phyloP scores from a whole-genome alignment of 164 flowering plant species.

The Vitis cinerea region DNA sequence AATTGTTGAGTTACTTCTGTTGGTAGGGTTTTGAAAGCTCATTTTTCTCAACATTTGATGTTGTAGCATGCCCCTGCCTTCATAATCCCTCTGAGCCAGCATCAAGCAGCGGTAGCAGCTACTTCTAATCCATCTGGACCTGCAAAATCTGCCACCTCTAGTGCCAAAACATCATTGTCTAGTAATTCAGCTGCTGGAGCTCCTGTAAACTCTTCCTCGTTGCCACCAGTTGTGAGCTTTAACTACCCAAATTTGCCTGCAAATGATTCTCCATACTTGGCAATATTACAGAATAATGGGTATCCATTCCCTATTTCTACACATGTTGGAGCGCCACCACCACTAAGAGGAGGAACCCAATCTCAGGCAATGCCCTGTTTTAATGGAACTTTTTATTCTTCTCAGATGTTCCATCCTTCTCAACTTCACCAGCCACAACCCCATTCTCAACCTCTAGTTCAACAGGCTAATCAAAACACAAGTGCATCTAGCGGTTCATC shows the following conservation, averaged over 20 bases:
- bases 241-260: conserved; percentile 18
- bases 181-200: conserved; percentile 15
- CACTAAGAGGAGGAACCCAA: conserved; percentile 12
- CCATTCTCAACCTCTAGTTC: conserved; percentile 12
- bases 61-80: conserved; percentile 29
- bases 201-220: conserved; percentile 6
- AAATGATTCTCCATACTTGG: conserved; percentile 33
- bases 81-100: conserved; percentile 25
- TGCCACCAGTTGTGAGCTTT: conserved; percentile 22
- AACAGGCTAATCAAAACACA: conserved; percentile 14
- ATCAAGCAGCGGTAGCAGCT: conserved; percentile 13
- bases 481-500: conserved; percentile 22
- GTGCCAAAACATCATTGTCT: conserved; percentile 8
- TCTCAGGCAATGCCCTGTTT: conserved; percentile 24
- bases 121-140: conserved; percentile 16
- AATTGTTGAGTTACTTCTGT: neutral
- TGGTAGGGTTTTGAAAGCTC: neutral
- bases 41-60: neutral
- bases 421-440: conserved; percentile 29
- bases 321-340: conserved; percentile 15
- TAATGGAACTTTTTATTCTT: conserved; percentile 26
- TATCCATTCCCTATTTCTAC: conserved; percentile 28
- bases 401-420: conserved; percentile 32
- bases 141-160: conserved; percentile 11
- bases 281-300: conserved; percentile 29